Evolutionary conservation across 306 rosid genomes (phyloP), one percentile per base, ranked within the genome.

Genomic region (Rosa rugosa): DNA sequence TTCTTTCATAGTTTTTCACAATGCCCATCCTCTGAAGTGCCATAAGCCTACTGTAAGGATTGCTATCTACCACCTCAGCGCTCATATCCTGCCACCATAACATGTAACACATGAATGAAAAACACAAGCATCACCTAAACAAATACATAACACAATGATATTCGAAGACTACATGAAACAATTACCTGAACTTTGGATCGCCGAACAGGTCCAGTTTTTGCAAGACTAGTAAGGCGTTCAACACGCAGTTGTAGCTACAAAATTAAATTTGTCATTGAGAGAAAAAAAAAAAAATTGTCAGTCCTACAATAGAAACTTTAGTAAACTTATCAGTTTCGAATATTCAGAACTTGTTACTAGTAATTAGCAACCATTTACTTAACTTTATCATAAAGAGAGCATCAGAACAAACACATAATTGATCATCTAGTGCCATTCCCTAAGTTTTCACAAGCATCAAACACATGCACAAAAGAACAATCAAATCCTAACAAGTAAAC

Each of bases 21-120:
- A 95, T 93, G 51, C 98, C 99, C 98, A 93, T 95, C 73, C 99
- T 90, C 91, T 95, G 99, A 90, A 95, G 99, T 54, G 99, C 99
- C 99, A 95, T 95, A 74, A 95, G 97, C 84, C 99, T 83, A 87
- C 99, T 93, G 82, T 95, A 93, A 3, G 99, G 99, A 81, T 93
- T 95, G 88, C 99, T 95, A 71, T 91, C 98, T 14, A 93, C 92
- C 82, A 93, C 99, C 86, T 93, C 98, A 8, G 98, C 87, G 64
- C 99, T 95, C 99, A 95, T 91, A 80, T 93, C 97, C 99, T 95
- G 86, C 76, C 89, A 87, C 77, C 84, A 84, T 8, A 53, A 22
- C 38, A 72, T 69, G 53, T 74, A 60, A 38, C 41, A 18, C 25
- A 79, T 50, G 40, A 64, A 75, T 78, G 59, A 80, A 59, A 9